Percentiles rank a stretch among this genome's conserved stretches.
Evolutionary conservation across 2,329 filamentous ascomycete genomes (phyloP).

Genomic region (Metarhizium robertsii): DNA sequence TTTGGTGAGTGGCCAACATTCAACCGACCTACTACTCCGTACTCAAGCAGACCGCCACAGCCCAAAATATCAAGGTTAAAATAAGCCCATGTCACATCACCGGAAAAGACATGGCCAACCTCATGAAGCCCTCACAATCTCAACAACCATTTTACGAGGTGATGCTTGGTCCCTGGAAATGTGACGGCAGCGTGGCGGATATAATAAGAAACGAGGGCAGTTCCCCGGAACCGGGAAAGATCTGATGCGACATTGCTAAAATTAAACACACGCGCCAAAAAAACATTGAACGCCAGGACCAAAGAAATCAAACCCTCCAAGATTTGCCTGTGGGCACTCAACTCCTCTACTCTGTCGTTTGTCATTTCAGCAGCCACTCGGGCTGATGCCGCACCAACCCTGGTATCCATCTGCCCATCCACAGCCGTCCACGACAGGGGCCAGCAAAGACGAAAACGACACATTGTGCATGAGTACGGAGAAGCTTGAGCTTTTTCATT

Average conservation of each 20-base stretch:
- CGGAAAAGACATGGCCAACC: too few relatives aligned
- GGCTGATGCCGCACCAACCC: not conserved
- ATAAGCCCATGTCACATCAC: too few relatives aligned
- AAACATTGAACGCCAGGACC: too few relatives aligned
- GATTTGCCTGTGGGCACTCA: too few relatives aligned
- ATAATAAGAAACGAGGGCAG: not conserved
- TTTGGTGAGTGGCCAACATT: too few relatives aligned
- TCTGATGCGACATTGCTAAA: not conserved
- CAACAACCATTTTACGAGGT: not conserved
- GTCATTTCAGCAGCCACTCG: not conserved
- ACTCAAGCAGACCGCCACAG: too few relatives aligned
- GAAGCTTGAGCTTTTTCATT: not conserved
- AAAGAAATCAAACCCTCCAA: too few relatives aligned
- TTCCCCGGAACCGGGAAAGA: not conserved
- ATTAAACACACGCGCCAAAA: not conserved
- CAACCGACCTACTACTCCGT: too few relatives aligned
- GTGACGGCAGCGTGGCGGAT: not conserved
- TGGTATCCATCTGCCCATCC: not conserved
- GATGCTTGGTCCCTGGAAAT: too few relatives aligned
- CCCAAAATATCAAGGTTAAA: too few relatives aligned
- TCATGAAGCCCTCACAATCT: not conserved
- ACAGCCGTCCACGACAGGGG: too few relatives aligned
- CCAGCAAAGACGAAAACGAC: not conserved
- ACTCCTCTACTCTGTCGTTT: too few relatives aligned
- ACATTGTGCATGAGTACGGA: not conserved